These are phyloP conservation scores for Cercospora citrullina DNA, from an alignment of 2,329 filamentous ascomycete genomes.

Conservation along the genomic window DNA sequence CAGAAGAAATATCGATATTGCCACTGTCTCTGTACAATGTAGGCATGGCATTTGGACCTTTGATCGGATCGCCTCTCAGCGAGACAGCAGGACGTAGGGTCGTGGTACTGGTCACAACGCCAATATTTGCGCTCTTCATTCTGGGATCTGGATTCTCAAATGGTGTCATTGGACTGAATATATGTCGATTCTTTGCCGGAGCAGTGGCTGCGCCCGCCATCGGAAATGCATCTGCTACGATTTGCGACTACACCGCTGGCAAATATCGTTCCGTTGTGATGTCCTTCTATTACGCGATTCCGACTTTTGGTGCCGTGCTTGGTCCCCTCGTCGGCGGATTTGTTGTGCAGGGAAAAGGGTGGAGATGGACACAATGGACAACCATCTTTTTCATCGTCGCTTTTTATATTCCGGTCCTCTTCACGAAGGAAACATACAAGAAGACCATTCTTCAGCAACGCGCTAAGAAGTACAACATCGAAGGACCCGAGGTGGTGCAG, in stretches of 20 bases:
- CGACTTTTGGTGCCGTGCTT: conserved; percentile 36
- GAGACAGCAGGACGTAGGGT: conserved; percentile 42
- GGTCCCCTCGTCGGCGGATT: conserved; percentile 46
- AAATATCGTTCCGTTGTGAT: conserved; percentile 33
- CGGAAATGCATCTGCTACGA: conserved; percentile 37
- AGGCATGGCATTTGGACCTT: conserved; percentile 42
- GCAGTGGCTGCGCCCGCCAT: conserved; percentile 45
- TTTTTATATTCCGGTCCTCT: conserved; percentile 34
- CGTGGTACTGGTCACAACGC: conserved; percentile 40
- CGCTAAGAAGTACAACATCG: conserved; percentile 32
- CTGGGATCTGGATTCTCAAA: conserved; percentile 36
- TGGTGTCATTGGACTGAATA: conserved; percentile 26
- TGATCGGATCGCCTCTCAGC: conserved; percentile 41
- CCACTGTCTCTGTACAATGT: conserved; percentile 41
- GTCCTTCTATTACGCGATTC: conserved; percentile 34
- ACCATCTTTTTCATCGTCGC: conserved; percentile 36
- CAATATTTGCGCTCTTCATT: conserved; percentile 41
- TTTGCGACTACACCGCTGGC: conserved; percentile 37
- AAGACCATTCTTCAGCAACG: conserved; percentile 36
- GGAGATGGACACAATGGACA: conserved; percentile 41
- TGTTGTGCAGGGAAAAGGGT: conserved; percentile 35
- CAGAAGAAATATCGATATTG: conserved; percentile 38
- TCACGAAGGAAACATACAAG: conserved; percentile 39
- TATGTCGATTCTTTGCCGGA: conserved; percentile 49
- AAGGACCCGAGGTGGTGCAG: conserved; percentile 22